phyloP scores from a whole-genome alignment of 345 rosid genomes.

The Conringia planisiliqua region DNA sequence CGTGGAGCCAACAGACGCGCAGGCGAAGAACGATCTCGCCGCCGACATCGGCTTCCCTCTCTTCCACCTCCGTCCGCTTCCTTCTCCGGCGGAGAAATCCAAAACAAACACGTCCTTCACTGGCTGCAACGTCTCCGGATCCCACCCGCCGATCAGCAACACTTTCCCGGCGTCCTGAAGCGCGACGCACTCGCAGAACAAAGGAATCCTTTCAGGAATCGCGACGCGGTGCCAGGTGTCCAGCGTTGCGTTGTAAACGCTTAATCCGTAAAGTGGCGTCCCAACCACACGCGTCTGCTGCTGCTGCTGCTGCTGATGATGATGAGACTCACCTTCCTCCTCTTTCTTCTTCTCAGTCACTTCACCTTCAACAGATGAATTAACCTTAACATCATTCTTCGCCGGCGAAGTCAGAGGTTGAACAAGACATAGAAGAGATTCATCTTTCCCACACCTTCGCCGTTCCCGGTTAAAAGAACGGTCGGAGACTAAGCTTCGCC shows the following conservation, averaged over 20 bases:
- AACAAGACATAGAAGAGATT: slow-evolving; percentile 47
- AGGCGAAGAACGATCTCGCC: slow-evolving; percentile 54
- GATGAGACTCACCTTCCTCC: slow-evolving; percentile 5
- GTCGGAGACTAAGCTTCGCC: slow-evolving; percentile 39
- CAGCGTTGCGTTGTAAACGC: slow-evolving; percentile 37
- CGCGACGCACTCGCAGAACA: slow-evolving; percentile 56
- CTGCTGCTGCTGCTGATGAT: background rate
- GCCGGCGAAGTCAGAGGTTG: slow-evolving; percentile 36
- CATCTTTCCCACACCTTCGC: slow-evolving; percentile 25
- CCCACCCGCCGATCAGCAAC: slow-evolving; percentile 58
- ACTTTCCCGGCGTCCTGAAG: slow-evolving; percentile 38
- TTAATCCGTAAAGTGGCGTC: slow-evolving; percentile 43
- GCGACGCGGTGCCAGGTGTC: slow-evolving; percentile 41
- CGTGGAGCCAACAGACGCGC: slow-evolving; percentile 36
- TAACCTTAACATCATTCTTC: background rate
- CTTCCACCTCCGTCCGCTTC: slow-evolving; percentile 40
- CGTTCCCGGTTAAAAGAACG: slow-evolving; percentile 30
- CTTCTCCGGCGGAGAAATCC: slow-evolving; percentile 35
- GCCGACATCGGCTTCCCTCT: slow-evolving; percentile 47
- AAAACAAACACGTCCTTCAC: slow-evolving; percentile 44
- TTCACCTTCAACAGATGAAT: background rate
- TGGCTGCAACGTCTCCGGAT: slow-evolving; percentile 50
- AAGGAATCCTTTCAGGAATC: slow-evolving; percentile 35
- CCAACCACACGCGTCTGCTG: slow-evolving; percentile 23
- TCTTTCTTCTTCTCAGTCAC: slow-evolving; percentile 14